Percentiles rank a stretch among this genome's conserved stretches.
Evolutionary conservation across 495 filamentous ascomycete species (phyloP).

Genomic region (Penicillium psychrofluorescens): DNA sequence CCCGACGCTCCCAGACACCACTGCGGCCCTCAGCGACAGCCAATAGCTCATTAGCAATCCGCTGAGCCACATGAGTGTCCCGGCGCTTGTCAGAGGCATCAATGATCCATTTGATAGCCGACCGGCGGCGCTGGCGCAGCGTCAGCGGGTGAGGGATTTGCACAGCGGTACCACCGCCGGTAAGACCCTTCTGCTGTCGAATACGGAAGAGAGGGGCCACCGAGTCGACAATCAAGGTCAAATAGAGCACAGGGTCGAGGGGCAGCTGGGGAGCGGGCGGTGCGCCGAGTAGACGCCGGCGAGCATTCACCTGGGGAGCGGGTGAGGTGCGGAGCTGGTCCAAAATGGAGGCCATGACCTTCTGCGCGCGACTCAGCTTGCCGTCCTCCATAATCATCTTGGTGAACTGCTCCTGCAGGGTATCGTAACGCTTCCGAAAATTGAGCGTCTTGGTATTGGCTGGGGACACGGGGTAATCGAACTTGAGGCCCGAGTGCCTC

Average conservation of each 20-base stretch:
- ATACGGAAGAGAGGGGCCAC: slow-evolving; percentile 86
- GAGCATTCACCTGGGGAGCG: slow-evolving; percentile 61
- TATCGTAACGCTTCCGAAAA: slow-evolving; percentile 71
- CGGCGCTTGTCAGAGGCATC: slow-evolving; percentile 67
- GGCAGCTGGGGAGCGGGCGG: slow-evolving; percentile 70
- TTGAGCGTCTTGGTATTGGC: slow-evolving; percentile 44
- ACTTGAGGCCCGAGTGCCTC: slow-evolving; percentile 56
- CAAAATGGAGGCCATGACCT: slow-evolving; percentile 80
- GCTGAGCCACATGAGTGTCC: slow-evolving; percentile 60
- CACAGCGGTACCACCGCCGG: slow-evolving; percentile 77
- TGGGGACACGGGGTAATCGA: slow-evolving; percentile 60
- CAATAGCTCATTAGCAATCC: slow-evolving; percentile 82
- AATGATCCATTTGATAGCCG: slow-evolving; percentile 81
- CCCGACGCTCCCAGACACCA: slow-evolving; percentile 71
- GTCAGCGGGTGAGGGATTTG: slow-evolving; percentile 74
- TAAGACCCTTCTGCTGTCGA: slow-evolving; percentile 63
- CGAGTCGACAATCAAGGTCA: slow-evolving; percentile 87
- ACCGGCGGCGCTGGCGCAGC: slow-evolving; percentile 64
- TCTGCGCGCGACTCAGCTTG: slow-evolving; percentile 73
- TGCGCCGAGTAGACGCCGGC: slow-evolving; percentile 61
- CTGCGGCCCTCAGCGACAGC: slow-evolving; percentile 82
- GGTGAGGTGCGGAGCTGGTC: slow-evolving; percentile 79
- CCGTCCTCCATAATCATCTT: slow-evolving; percentile 87
- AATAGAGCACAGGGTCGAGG: slow-evolving; percentile 68
- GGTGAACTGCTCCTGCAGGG: slow-evolving; percentile 75